Conservation (phyloP, 2,329 filamentous ascomycete species). For the Escovopsis weberi region DNA sequence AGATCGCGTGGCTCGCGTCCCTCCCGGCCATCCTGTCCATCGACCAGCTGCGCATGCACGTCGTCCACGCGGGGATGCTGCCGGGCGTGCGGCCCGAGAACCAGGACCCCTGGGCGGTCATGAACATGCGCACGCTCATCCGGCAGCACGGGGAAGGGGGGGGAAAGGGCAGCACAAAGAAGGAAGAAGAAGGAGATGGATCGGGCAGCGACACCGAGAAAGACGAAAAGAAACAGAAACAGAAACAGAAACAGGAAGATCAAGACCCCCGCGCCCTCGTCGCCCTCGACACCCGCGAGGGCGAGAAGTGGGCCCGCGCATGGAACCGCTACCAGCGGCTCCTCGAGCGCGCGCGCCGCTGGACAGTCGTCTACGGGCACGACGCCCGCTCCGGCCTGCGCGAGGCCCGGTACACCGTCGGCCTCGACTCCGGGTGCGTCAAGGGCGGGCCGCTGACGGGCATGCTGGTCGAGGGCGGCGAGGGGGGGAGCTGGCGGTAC, state of each 20-base stretch:
- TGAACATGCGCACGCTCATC: constrained; percentile 82
- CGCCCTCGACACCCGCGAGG: constrained; percentile 30
- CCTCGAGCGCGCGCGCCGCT: constrained; percentile 21
- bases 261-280: constrained; percentile 6
- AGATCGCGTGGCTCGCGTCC: constrained; percentile 52
- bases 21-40: constrained; percentile 69
- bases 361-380: constrained; percentile 76
- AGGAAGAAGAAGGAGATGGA: too few species aligned
- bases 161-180: too few species aligned
- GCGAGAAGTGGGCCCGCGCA: constrained; percentile 51
- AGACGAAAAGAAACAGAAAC: constrained; percentile 13
- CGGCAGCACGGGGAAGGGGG: constrained; percentile 20
- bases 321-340: constrained; percentile 40
- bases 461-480: constrained; percentile 49
- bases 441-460: constrained; percentile 63
- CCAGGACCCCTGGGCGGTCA: constrained; percentile 66
- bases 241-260: constrained; percentile 11
- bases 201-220: too few species aligned
- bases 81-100: constrained; percentile 55
- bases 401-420: constrained; percentile 55
- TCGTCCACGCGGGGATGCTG: constrained; percentile 78
- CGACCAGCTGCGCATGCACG: constrained; percentile 47
- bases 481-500: constrained; percentile 20
- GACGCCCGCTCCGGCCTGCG: constrained; percentile 58
- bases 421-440: constrained; percentile 74